phyloP scores from a whole-genome alignment of 2,329 filamentous ascomycete genomes.

The Fusarium torreyae region DNA sequence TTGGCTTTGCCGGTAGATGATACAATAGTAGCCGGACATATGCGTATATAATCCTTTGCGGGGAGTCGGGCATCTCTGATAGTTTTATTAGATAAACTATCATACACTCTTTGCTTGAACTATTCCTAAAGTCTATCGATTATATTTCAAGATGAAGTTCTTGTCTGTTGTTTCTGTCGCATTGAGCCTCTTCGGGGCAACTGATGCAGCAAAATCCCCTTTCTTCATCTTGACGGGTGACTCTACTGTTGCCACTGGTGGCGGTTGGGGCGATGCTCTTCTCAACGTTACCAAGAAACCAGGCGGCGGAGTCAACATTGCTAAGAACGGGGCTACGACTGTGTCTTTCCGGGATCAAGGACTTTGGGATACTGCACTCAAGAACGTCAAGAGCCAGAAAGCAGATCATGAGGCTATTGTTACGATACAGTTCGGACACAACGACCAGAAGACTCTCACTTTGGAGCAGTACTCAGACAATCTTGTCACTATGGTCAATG shows the following conservation, averaged over 20 bases:
- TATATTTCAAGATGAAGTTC: conserved; percentile 3
- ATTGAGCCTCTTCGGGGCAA: not conserved
- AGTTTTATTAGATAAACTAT: not conserved
- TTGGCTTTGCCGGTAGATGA: not conserved
- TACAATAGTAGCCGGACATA: not conserved
- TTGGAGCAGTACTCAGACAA: conserved; percentile 21
- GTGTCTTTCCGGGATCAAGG: conserved; percentile 17
- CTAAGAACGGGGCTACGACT: conserved; percentile 24
- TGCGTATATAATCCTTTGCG: not conserved
- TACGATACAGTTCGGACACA: conserved; percentile 20
- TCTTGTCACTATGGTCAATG: conserved; percentile 7
- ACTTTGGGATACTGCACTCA: conserved; percentile 11
- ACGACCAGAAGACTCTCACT: conserved; percentile 29
- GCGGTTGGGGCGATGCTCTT: conserved; percentile 18
- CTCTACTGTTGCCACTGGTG: conserved; percentile 19
- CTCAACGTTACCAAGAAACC: conserved; percentile 12
- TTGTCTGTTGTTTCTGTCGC: accelerated
- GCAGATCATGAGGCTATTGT: conserved; percentile 15
- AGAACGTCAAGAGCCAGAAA: not conserved
- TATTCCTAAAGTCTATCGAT: not conserved
- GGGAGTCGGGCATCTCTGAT: not conserved
- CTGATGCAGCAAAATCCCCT: conserved; percentile 8
- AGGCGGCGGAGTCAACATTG: conserved; percentile 12
- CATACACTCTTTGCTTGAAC: not conserved
- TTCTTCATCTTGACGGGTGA: conserved; percentile 26